Conservation (phyloP, 345 rosid species). For the Murraya koenigii region DNA sequence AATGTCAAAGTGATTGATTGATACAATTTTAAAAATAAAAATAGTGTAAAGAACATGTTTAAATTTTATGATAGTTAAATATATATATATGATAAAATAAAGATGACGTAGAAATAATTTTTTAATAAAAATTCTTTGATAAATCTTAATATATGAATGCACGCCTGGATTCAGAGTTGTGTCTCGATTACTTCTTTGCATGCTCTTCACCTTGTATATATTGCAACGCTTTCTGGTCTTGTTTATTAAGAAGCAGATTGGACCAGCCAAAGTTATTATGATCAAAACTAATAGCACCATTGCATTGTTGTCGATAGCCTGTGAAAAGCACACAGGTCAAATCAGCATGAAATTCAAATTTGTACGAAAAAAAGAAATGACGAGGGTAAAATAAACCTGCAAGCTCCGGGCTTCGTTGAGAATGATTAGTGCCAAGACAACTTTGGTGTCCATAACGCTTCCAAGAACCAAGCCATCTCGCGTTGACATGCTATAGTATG, state of each 20-base stretch:
- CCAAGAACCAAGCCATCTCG: constrained; percentile 16
- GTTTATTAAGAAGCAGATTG: not conserved
- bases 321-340: not conserved
- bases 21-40: no score
- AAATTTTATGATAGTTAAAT: no score
- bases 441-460: constrained; percentile 25
- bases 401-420: constrained; percentile 13
- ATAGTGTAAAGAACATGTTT: no score
- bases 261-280: not conserved
- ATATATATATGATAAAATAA: no score
- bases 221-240: not conserved
- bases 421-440: constrained; percentile 16
- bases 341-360: no score
- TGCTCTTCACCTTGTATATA: not conserved
- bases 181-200: not conserved
- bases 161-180: not conserved
- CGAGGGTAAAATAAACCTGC: not conserved
- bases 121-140: no score
- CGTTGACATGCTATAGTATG: not conserved
- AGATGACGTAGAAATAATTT: no score
- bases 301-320: not conserved
- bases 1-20: no score
- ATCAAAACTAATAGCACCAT: not conserved
- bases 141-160: no score
- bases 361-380: no score